phyloP scores from a whole-genome alignment of 805 yeast species.

The Dipodascopsis uninucleata region DNA sequence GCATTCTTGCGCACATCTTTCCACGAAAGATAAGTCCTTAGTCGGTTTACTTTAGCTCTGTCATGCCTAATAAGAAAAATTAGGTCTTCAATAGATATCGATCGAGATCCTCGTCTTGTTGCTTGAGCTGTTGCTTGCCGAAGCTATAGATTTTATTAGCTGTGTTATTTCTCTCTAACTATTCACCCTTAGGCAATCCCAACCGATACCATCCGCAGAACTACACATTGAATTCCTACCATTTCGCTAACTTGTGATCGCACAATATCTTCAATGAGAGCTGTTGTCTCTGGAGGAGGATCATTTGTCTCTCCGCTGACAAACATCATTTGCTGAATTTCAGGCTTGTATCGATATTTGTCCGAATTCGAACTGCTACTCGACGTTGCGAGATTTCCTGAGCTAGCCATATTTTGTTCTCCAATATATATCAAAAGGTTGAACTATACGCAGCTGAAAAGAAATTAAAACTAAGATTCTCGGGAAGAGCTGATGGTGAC shows the following conservation, averaged over 20 bases:
- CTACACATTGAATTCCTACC: constrained; percentile 28
- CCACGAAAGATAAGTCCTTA: constrained; percentile 91
- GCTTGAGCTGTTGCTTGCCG: constrained; percentile 77
- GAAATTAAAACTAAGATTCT: too few species aligned
- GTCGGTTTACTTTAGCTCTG: constrained; percentile 85
- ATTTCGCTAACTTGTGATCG: constrained; percentile 91
- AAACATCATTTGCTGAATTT: constrained; percentile 98
- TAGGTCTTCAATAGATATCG: constrained; percentile 87
- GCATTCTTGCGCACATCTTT: constrained; percentile 89
- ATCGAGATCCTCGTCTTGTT: constrained; percentile 70
- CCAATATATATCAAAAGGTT: too few species aligned
- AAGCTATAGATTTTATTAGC: constrained; percentile 34
- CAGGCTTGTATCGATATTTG: constrained; percentile 58
- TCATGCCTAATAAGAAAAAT: constrained; percentile 90
- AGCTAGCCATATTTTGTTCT: too few species aligned
- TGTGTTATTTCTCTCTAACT: neutral
- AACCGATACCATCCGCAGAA: neutral
- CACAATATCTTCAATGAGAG: constrained; percentile 92
- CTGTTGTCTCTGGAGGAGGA: constrained; percentile 86
- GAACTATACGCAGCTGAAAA: too few species aligned
- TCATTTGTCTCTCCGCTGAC: constrained; percentile 94
- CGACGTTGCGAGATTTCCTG: too few species aligned
- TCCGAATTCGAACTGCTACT: too few species aligned
- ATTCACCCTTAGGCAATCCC: too few species aligned
- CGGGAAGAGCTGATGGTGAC: too few species aligned